These are phyloP conservation scores for Picochlorum sp. DNA, from an alignment of 139 green algal genomes.

Conservation along the genomic window DNA sequence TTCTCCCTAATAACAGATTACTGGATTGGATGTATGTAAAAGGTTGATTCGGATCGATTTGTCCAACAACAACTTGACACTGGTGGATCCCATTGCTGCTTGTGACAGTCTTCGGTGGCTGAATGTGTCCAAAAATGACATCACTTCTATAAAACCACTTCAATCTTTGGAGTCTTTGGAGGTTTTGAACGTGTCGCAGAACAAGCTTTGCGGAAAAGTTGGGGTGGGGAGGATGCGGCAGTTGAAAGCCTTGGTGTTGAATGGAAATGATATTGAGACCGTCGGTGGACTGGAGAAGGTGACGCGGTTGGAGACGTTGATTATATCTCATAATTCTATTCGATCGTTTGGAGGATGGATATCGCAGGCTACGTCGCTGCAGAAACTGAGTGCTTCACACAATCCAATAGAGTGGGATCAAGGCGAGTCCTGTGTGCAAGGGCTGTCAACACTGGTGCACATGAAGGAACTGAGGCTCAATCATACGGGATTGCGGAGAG, in stretches of 20 bases:
- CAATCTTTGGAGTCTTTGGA: constrained; percentile 13
- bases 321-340: constrained; percentile 30
- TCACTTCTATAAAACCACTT: constrained; percentile 2
- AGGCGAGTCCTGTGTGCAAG: constrained; percentile 9
- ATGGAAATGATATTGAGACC: constrained; percentile 24
- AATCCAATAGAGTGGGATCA: constrained; percentile 24
- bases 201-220: constrained; percentile 28
- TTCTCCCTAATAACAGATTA: constrained; percentile 11
- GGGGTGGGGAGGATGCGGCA: constrained; percentile 14
- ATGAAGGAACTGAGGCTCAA: constrained; percentile 34
- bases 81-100: constrained; percentile 8
- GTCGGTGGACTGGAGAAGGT: constrained; percentile 25
- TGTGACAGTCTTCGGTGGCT: constrained; percentile 19
- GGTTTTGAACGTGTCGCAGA: constrained; percentile 27
- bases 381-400: constrained; percentile 29
- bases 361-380: constrained; percentile 7
- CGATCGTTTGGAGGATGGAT: constrained; percentile 18
- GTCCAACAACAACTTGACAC: constrained; percentile 16
- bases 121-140: constrained; percentile 11
- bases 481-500: constrained; percentile 18
- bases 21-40: constrained; percentile 15
- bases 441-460: neutral
- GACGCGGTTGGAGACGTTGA: constrained; percentile 28
- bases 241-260: constrained; percentile 34
- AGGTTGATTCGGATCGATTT: constrained; percentile 15